Evolutionary conservation across 192 early-diverging fungal genomes (phyloP), one percentile per base, ranked within the genome.

Genomic region (Mortierella alpina): DNA sequence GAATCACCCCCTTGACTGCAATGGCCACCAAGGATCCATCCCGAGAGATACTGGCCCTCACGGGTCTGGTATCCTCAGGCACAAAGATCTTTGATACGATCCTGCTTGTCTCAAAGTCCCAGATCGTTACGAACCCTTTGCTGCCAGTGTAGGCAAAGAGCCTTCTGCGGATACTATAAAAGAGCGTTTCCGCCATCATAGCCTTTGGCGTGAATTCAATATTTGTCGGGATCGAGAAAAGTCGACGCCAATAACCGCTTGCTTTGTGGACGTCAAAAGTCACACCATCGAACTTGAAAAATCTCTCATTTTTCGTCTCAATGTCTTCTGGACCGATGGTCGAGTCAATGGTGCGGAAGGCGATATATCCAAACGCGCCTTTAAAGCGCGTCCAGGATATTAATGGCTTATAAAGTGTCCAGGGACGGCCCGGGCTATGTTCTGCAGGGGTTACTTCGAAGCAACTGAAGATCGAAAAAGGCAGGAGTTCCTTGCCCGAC

Each of bases 1-100:
- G 51, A 9, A 72, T 54, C 8, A 42, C 39, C 15, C 14, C 8
- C 2, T 51, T 55, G 10, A 55, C 20, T 8, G 44, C 23, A 20
- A 72, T 51, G 11, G 61, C 70, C 7, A 72, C 44, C 54, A 40
- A 46, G 31, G 61, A 45, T 40, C 61, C 70, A 18, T 72, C 60
- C 1, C 20, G 52, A 5, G 70, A 72, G 1, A 72, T 11, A 7
- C 12, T 22, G 1, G 70, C 59, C 7, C 56, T 15, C 6, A 45
- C 20, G 12, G 46, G 12, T 4, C 50, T 23, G 13, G 1, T 44
- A 2, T 72, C 61, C 5, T 8, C 13, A 15, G 45, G 53, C 4
- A 50, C 48, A 11, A 14, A 50, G 10, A 72, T 63, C 11, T 63
- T 50, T 3, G 42, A 57, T 6, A 72, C 46, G 1, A 48, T 40